Evolutionary conservation across 352 stramenopile genomes (phyloP), one percentile per base, ranked within the genome.

Genomic region (Bremia lactucae): DNA sequence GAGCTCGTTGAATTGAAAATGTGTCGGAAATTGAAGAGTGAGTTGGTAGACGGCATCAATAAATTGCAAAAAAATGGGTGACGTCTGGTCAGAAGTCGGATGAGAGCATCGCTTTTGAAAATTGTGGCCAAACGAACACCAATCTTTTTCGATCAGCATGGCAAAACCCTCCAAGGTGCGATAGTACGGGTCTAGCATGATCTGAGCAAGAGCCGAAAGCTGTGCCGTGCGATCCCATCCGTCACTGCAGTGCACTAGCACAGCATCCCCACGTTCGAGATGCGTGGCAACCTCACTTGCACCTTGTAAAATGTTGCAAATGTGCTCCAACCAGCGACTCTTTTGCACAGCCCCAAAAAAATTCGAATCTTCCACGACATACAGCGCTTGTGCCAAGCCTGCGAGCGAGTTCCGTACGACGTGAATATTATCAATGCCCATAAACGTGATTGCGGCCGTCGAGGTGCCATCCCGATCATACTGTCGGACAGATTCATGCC

Each of bases 1-100:
- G 10, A 86, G 49, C 56, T 95, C 80, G 62, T 98, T 99, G 61
- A 98, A 99, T 62, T 99, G 95, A 58, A 99, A 99, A 52, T 89
- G 84, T 4, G 87, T 90, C 10, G 96, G 96, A 44, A 96, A 98
- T 52, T 98, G 94, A 26, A 95, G 68, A 9, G 96, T 85, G 16
- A 99, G 62, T 65, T 99, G 96, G 55, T 95, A 98, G 19, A 98
- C 88, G 43, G 84, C 96, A 66, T 99, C 96, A 11, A 99, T 65
- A 61, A 98, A 99, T 58, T 98, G 95, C 28, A 98, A 61, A 68
- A 99, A 99, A 34, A 99, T 95, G 2, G 96, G 96, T 29, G 95
- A 98, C 14, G 93, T 87, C 55, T 99, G 86, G 35, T 97, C 88
- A 6, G 78, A 86, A 2, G 72, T 85, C 21, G 76, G 74, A 52